These are phyloP conservation scores for Sanguinoderma infundibulare DNA, from an alignment of 1,284 basidiomycete genomes.

Conservation along the genomic window DNA sequence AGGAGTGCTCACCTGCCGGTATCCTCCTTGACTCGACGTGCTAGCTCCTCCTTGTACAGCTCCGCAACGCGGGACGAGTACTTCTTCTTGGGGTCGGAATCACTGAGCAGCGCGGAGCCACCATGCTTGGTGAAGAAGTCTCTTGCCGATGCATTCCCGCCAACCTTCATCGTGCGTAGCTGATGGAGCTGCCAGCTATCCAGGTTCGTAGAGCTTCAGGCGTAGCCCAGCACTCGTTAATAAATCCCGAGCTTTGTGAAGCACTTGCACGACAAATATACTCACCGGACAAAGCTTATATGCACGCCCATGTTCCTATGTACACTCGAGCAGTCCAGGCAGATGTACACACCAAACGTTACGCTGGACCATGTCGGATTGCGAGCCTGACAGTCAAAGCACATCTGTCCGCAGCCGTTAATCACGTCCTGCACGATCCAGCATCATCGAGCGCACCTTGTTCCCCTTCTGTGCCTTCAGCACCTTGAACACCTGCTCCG, in stretches of 20 bases:
- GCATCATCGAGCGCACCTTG: slow-evolving; percentile 58
- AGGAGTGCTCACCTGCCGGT: slow-evolving; percentile 54
- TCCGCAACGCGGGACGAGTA: slow-evolving; percentile 87
- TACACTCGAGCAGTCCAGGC: slow-evolving; percentile 94
- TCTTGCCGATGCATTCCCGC: slow-evolving; percentile 88
- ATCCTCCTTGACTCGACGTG: slow-evolving; percentile 84
- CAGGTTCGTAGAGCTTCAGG: slow-evolving; percentile 88
- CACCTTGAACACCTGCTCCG: slow-evolving; percentile 77
- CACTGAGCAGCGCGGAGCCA: slow-evolving; percentile 70
- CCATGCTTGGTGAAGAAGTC: slow-evolving; percentile 94
- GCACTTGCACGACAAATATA: slow-evolving; percentile 10
- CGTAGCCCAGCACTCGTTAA: background rate
- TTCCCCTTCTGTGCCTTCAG: slow-evolving; percentile 87
- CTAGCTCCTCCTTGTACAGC: slow-evolving; percentile 93
- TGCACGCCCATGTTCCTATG: slow-evolving; percentile 99
- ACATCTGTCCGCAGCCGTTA: slow-evolving; percentile 59
- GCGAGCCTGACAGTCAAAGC: slow-evolving; percentile 96
- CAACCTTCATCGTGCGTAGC: slow-evolving; percentile 95
- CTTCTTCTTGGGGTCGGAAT: slow-evolving; percentile 87
- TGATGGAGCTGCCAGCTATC: slow-evolving; percentile 95
- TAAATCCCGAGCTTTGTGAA: background rate
- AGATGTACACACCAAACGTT: slow-evolving; percentile 97
- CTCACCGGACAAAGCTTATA: slow-evolving; percentile 95
- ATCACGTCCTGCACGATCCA: slow-evolving; percentile 23
- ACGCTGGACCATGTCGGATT: slow-evolving; percentile 99